phyloP scores from a whole-genome alignment of 2,329 filamentous ascomycete genomes.

The Penicillium frequentans region DNA sequence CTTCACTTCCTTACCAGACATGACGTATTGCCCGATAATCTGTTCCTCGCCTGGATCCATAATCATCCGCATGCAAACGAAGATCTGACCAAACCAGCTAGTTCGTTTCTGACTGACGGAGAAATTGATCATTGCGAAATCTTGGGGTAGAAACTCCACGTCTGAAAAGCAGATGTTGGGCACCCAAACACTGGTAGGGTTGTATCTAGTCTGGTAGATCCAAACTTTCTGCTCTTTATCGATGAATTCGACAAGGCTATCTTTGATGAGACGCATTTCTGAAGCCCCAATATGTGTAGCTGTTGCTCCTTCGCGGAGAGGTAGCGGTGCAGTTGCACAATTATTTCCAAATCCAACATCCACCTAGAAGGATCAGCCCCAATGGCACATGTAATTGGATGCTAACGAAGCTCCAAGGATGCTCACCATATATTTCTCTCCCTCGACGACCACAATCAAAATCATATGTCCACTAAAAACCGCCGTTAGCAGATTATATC shows the following conservation, averaged over 20 bases:
- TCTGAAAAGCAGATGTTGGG: slow-evolving; percentile 66
- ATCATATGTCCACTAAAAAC: slow-evolving; percentile 55
- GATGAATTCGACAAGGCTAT: slow-evolving; percentile 48
- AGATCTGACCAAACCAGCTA: slow-evolving; percentile 56
- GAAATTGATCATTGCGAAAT: slow-evolving; percentile 63
- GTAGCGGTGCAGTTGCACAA: slow-evolving; percentile 59
- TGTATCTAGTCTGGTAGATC: slow-evolving; percentile 63
- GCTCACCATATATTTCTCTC: slow-evolving; percentile 43
- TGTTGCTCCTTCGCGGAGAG: slow-evolving; percentile 46
- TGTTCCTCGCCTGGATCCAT: slow-evolving; percentile 47
- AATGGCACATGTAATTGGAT: background rate
- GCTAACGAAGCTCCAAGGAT: slow-evolving; percentile 3
- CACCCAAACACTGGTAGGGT: slow-evolving; percentile 53
- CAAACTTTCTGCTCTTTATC: slow-evolving; percentile 53
- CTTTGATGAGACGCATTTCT: slow-evolving; percentile 55
- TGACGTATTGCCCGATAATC: slow-evolving; percentile 55
- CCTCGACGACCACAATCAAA: slow-evolving; percentile 58
- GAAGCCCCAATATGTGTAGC: slow-evolving; percentile 53
- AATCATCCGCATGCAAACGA: slow-evolving; percentile 59
- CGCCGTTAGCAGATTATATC: background rate
- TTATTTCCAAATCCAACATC: slow-evolving; percentile 68
- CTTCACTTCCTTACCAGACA: slow-evolving; percentile 56
- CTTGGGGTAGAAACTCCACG: slow-evolving; percentile 60
- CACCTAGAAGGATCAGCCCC: slow-evolving; percentile 31
- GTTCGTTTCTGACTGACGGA: slow-evolving; percentile 51